These are phyloP conservation scores for Priceomyces castillae DNA, from an alignment of 805 yeast genomes.

Conservation along the genomic window DNA sequence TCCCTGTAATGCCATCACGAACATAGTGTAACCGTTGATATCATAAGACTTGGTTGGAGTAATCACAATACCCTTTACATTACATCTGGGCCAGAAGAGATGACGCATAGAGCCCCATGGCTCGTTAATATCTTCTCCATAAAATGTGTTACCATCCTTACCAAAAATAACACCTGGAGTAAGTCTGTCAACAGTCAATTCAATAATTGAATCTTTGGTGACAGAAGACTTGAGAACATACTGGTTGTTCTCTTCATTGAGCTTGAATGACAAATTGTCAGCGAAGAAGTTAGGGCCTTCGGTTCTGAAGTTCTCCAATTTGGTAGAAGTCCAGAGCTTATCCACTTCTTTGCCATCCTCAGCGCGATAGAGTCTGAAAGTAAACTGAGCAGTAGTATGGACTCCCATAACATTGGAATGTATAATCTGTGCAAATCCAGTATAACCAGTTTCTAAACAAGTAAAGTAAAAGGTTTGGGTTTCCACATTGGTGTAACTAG, in stretches of 20 bases:
- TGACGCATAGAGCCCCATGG: constrained; percentile 99
- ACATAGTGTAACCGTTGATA: constrained; percentile 62
- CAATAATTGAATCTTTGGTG: constrained; percentile 66
- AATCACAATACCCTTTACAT: constrained; percentile 61
- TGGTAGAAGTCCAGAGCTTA: constrained; percentile 87
- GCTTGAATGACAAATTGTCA: constrained; percentile 61
- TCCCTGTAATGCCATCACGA: constrained; percentile 95
- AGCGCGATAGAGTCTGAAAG: constrained; percentile 73
- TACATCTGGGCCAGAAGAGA: constrained; percentile 91
- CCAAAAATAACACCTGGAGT: constrained; percentile 90
- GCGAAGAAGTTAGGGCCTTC: constrained; percentile 81
- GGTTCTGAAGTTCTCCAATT: constrained; percentile 71
- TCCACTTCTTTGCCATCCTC: constrained; percentile 44
- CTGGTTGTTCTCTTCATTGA: constrained; percentile 54
- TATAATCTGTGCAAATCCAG: constrained; percentile 91
- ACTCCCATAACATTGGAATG: constrained; percentile 90
- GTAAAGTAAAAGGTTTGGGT: constrained; percentile 90
- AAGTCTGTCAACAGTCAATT: constrained; percentile 56
- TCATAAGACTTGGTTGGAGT: constrained; percentile 32
- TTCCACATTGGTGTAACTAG: constrained; percentile 86
- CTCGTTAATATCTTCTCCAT: constrained; percentile 76
- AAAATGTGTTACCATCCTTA: constrained; percentile 76
- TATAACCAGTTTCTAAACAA: constrained; percentile 56
- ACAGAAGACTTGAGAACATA: constrained; percentile 58
- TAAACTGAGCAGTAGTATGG: constrained; percentile 89